Evolutionary conservation across 176 grass and related monocot genomes (phyloP).

Genomic region (Oryza brachyantha): DNA sequence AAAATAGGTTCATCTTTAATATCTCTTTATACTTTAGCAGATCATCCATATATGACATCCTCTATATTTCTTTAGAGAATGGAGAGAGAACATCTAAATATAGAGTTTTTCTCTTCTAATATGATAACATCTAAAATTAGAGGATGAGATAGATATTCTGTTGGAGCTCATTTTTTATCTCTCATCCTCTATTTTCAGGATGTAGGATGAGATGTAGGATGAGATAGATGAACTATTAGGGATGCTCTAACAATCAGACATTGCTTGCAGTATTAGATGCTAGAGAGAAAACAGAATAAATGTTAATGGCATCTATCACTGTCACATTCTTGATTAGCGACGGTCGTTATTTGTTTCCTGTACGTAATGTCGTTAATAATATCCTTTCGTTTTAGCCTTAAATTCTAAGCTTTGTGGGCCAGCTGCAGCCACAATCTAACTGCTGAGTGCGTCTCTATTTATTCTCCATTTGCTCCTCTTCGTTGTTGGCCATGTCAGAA

Average conservation of each 20-base stretch:
- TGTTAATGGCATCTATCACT: neutral
- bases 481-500: conserved; percentile 2
- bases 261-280: neutral
- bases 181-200: too few species aligned
- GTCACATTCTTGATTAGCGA: neutral
- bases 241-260: neutral
- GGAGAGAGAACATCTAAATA: too few species aligned
- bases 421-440: neutral
- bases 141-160: too few species aligned
- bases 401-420: conserved; percentile 15
- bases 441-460: conserved; percentile 25
- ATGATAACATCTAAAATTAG: too few species aligned
- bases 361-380: neutral
- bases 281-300: neutral
- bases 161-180: too few species aligned
- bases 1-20: too few species aligned
- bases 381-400: neutral
- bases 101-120: too few species aligned
- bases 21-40: too few species aligned
- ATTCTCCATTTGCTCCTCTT: conserved; percentile 10
- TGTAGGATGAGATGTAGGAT: too few species aligned
- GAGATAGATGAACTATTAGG: too few species aligned
- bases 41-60: too few species aligned
- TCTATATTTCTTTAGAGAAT: too few species aligned
- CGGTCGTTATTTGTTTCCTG: neutral